phyloP scores from a whole-genome alignment of 1,284 basidiomycete species.

The Somion occarium region DNA sequence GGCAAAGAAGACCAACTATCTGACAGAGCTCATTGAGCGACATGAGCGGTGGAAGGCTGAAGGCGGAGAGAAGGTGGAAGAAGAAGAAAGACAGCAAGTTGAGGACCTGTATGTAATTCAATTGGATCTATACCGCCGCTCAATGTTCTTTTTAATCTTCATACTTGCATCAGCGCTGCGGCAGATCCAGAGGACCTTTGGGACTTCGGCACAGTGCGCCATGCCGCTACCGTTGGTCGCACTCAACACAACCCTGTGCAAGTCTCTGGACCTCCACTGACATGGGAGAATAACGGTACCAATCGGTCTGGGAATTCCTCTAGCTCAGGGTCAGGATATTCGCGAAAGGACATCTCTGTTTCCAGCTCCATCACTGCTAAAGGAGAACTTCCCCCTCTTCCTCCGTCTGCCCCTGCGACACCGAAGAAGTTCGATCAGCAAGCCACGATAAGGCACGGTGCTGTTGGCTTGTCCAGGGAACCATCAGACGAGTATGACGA shows the following conservation, averaged over 20 bases:
- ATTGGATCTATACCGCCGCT: neutral
- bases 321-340: slow-evolving; percentile 30
- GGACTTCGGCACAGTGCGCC: slow-evolving; percentile 91
- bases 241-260: slow-evolving; percentile 46
- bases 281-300: slow-evolving; percentile 71
- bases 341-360: slow-evolving; percentile 20
- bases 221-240: slow-evolving; percentile 64
- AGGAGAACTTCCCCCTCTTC: slow-evolving; percentile 57
- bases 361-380: slow-evolving; percentile 44
- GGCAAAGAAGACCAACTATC: slow-evolving; percentile 90
- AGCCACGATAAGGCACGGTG: slow-evolving; percentile 57
- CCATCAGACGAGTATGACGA: slow-evolving; percentile 65
- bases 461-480: slow-evolving; percentile 32
- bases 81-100: slow-evolving; percentile 58
- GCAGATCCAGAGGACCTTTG: slow-evolving; percentile 82
- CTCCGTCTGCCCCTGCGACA: slow-evolving; percentile 35
- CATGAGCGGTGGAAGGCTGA: slow-evolving; percentile 93
- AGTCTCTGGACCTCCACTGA: slow-evolving; percentile 61
- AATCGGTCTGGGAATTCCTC: slow-evolving; percentile 32
- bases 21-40: slow-evolving; percentile 94
- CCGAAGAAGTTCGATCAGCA: slow-evolving; percentile 49
- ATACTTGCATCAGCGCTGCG: slow-evolving; percentile 37
- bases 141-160: neutral
- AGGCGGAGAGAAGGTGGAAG: slow-evolving; percentile 73
- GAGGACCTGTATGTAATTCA: slow-evolving; percentile 51